Evolutionary conservation across 805 yeast species (phyloP).

Genomic region (Starmerella stellata): DNA sequence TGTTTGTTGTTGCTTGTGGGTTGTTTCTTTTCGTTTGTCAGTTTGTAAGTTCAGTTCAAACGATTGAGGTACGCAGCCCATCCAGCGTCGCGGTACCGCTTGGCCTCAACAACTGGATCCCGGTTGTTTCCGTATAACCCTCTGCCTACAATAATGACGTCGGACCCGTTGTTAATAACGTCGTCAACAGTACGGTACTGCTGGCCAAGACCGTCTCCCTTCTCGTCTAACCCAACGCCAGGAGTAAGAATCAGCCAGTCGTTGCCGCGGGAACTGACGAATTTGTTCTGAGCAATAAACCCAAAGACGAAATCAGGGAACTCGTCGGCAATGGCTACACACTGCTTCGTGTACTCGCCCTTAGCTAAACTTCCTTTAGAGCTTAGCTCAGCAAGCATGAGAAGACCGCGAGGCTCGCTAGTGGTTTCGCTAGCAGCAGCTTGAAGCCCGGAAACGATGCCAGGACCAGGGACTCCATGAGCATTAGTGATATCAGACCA

Average conservation of each 20-base stretch:
- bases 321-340: constrained; percentile 74
- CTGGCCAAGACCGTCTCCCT: constrained; percentile 89
- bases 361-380: constrained; percentile 85
- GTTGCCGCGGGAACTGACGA: constrained; percentile 51
- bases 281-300: constrained; percentile 78
- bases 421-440: constrained; percentile 56
- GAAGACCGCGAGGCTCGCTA: constrained; percentile 52
- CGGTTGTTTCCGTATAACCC: constrained; percentile 90
- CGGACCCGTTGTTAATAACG: constrained; percentile 73
- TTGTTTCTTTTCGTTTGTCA: background rate
- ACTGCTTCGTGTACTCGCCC: constrained; percentile 73
- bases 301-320: constrained; percentile 89
- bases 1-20: background rate
- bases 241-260: constrained; percentile 98
- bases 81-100: constrained; percentile 80
- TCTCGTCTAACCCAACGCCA: constrained; percentile 94
- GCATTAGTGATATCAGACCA: constrained; percentile 98
- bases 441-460: constrained; percentile 74
- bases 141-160: constrained; percentile 93
- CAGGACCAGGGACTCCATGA: constrained; percentile 91
- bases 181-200: constrained; percentile 85
- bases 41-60: background rate
- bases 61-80: constrained; percentile 70
- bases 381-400: constrained; percentile 90
- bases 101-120: constrained; percentile 73